Base-by-base conservation (phyloP, 2,329 filamentous ascomycete genomes). In the Claviceps digitariae region DNA sequence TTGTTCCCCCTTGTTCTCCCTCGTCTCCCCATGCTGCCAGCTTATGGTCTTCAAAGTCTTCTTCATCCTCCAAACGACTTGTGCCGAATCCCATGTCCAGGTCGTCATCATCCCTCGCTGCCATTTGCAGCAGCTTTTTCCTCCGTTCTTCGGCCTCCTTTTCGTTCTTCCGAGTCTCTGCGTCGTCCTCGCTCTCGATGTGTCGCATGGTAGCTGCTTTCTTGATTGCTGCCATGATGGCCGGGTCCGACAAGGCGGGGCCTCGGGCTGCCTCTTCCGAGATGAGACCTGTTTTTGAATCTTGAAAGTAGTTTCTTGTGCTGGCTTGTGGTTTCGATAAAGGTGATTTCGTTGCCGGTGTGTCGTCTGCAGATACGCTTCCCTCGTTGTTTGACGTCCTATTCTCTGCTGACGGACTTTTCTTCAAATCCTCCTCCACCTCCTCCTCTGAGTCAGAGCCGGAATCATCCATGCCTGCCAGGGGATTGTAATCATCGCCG, bases 21-120 rank as follows among this genome's bases (percentile, higher is more conserved):
- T 41, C 43, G 2, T 70, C 77, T 23, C 74, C 78, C 74, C 87
- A 87, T 61, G 81, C 72, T 41, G 80, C 82, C 52, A 90, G 67
- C 70, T 86, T 87, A 45, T 73, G 74, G 23, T 77, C 76, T 43
- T 90, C 87, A 58, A 85, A 79, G 58, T 95, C 90, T 55, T 90
- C 90, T 50, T 90, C 90, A 62, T 96, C 93, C 52, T 87, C 90
- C 62, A 88, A 84, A 29, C 91, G 79, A 63, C 86, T 93, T 21
- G 83, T 87, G 36, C 93, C 93, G 63, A 98, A 97, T 56, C 90
- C 91, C 75, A 97, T 81, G 63, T 98, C 93, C 70, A 98, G 78
- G 69, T 98, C 91, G 54, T 91, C 83, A 48, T 90, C 82, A 65
- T 97, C 91, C 48, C 90, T 80, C 59, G 87, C 85, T 53, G 83